A percentile compares a stretch with the other conserved stretches of the same genome.
Evolutionary conservation across 441 rosid species (phyloP).

Genomic region (Viola pubescens): DNA sequence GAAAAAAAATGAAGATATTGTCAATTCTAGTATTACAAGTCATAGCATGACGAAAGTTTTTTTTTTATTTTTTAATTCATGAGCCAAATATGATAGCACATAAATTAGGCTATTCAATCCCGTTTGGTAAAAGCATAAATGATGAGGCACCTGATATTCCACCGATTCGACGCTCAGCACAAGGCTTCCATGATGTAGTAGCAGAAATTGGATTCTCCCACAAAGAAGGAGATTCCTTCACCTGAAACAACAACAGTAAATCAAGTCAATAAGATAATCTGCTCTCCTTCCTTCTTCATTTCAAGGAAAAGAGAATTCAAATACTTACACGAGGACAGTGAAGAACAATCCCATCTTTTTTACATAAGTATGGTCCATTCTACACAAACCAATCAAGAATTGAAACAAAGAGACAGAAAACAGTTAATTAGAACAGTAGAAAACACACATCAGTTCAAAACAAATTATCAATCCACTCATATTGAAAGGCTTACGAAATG

Average conservation of each 20-base stretch:
- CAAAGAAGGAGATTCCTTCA: conserved; percentile 83
- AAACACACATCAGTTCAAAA: not conserved
- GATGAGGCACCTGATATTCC: conserved; percentile 61
- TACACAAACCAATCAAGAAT: conserved; percentile 18
- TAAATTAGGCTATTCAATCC: too few species aligned
- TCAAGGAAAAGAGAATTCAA: conserved; percentile 3
- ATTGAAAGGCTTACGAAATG: conserved; percentile 49
- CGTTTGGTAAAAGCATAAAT: too few species aligned
- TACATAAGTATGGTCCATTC: conserved; percentile 89
- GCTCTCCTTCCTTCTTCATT: not conserved
- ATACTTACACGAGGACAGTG: conserved; percentile 82
- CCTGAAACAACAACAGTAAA: conserved; percentile 36
- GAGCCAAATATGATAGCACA: too few species aligned
- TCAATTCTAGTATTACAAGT: too few species aligned
- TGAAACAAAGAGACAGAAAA: not conserved
- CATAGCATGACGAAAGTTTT: too few species aligned
- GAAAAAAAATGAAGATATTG: too few species aligned
- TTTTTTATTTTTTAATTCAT: too few species aligned
- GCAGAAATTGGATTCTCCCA: conserved; percentile 96
- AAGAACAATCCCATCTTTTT: conserved; percentile 91
- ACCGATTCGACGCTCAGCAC: conserved; percentile 76
- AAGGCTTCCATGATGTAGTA: conserved; percentile 98
- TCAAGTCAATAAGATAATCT: conserved; percentile 5
- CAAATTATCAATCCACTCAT: not conserved
- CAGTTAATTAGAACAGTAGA: not conserved